Percentiles rank a stretch among this genome's conserved stretches.
Conservation (phyloP, 768 basidiomycete genomes). For the Leucosporidium scottii region DNA sequence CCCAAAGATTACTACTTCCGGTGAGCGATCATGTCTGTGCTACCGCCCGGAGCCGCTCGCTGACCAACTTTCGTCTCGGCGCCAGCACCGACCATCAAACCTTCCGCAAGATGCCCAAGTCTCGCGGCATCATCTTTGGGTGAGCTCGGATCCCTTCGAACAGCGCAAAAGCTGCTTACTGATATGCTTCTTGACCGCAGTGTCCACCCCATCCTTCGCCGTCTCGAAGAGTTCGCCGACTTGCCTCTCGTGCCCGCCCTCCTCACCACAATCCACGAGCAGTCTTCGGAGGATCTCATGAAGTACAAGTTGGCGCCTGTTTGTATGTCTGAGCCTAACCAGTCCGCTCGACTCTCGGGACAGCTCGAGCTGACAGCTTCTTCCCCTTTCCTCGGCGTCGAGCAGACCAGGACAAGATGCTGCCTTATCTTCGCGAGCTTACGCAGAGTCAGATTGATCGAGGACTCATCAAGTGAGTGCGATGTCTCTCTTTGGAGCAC, state of each 20-base stretch:
- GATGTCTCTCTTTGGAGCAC: neutral
- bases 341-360: neutral
- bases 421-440: constrained; percentile 42
- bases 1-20: constrained; percentile 42
- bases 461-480: constrained; percentile 40
- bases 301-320: constrained; percentile 33
- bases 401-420: constrained; percentile 39
- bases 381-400: neutral
- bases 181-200: neutral
- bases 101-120: constrained; percentile 43
- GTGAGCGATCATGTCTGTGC: neutral
- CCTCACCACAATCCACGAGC: constrained; percentile 41
- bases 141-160: constrained; percentile 29
- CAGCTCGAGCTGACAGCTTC: constrained; percentile 36
- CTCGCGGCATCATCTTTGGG: constrained; percentile 43
- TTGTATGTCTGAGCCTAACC: neutral
- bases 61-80: neutral
- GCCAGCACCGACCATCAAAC: constrained; percentile 42
- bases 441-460: constrained; percentile 40
- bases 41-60: neutral
- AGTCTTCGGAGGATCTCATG: constrained; percentile 38
- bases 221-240: constrained; percentile 41
- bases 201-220: constrained; percentile 41
- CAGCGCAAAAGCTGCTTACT: neutral
- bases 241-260: constrained; percentile 42